phyloP scores from a whole-genome alignment of 2,329 filamentous ascomycete genomes.

The Westerdykella sp. region DNA sequence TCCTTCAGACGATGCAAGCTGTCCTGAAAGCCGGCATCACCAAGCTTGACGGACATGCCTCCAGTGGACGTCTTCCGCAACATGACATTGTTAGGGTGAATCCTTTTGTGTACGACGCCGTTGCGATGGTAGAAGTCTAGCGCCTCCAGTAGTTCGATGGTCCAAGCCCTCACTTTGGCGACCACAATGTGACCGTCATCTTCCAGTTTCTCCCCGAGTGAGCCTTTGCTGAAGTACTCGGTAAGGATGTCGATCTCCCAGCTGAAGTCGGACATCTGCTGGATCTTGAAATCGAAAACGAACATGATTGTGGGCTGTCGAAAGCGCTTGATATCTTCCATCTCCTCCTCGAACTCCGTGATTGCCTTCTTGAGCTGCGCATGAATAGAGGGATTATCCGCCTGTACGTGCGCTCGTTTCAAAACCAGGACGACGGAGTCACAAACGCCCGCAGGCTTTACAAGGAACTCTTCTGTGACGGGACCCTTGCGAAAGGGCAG shows the following conservation, averaged over 20 bases:
- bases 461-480: conserved; percentile 63
- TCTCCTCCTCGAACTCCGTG: conserved; percentile 66
- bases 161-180: conserved; percentile 77
- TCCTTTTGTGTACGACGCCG: conserved; percentile 74
- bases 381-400: conserved; percentile 55
- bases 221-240: conserved; percentile 74
- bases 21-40: conserved; percentile 66
- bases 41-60: conserved; percentile 62
- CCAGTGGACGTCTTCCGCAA: conserved; percentile 64
- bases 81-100: conserved; percentile 74
- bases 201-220: conserved; percentile 74
- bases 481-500: conserved; percentile 59
- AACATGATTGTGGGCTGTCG: conserved; percentile 72
- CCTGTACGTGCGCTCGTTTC: conserved; percentile 40
- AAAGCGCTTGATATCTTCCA: conserved; percentile 69
- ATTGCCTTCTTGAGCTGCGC: conserved; percentile 69
- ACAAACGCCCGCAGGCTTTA: conserved; percentile 57
- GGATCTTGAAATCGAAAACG: conserved; percentile 75
- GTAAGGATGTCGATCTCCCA: conserved; percentile 74
- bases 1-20: conserved; percentile 58
- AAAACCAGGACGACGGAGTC: conserved; percentile 55
- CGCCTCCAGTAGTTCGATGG: conserved; percentile 83
- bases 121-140: conserved; percentile 81
- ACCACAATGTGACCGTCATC: conserved; percentile 68
- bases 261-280: conserved; percentile 40